phyloP scores from a whole-genome alignment of 305 asterid species.

The Fraxinus baroniana region DNA sequence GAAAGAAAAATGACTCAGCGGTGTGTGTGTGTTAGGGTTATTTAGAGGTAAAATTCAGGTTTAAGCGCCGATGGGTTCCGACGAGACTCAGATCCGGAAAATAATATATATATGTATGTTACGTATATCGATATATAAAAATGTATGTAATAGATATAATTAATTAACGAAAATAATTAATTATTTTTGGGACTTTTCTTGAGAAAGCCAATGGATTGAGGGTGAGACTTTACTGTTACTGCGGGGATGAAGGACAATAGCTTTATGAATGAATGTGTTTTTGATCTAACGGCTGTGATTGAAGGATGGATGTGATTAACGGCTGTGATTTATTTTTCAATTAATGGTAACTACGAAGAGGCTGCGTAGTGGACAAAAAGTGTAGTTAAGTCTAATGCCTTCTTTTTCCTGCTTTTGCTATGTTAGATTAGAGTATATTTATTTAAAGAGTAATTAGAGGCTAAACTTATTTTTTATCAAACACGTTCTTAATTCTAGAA shows the following conservation, averaged over 20 bases:
- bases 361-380: conserved; percentile 23
- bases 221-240: conserved; percentile 28
- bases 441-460: neutral
- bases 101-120: conserved; percentile 40
- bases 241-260: conserved; percentile 36
- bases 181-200: neutral
- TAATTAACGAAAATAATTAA: conserved; percentile 10
- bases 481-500: neutral
- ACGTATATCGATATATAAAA: neutral
- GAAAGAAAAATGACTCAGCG: conserved; percentile 26
- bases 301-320: conserved; percentile 20
- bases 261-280: conserved; percentile 22
- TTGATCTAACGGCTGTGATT: neutral
- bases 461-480: neutral
- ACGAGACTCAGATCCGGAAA: conserved; percentile 76
- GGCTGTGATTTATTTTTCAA: conserved; percentile 25
- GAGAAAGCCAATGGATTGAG: neutral
- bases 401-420: neutral
- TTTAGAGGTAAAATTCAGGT: conserved; percentile 45
- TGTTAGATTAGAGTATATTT: neutral
- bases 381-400: neutral
- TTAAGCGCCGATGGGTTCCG: conserved; percentile 64
- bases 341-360: conserved; percentile 10
- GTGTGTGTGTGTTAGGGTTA: conserved; percentile 42
- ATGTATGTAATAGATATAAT: neutral